Conservation (phyloP, 306 rosid species). For the Bauhinia variegata region DNA sequence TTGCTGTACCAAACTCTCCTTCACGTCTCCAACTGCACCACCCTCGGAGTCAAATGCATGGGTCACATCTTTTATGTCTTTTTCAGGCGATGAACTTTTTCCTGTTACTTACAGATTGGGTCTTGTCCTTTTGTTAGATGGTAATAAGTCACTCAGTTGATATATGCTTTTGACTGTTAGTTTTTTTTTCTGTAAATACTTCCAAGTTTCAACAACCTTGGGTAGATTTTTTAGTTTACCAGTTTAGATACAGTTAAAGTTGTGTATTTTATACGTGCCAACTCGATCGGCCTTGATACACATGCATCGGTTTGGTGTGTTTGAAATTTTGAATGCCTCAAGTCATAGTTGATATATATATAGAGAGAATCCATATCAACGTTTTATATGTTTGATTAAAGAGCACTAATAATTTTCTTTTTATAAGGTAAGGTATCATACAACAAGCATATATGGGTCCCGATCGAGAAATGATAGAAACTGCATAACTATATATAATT, state of each 20-base stretch:
- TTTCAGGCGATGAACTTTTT: constrained; percentile 43
- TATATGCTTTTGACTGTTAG: too few relatives aligned
- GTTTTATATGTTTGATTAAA: too few relatives aligned
- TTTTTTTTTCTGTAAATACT: constrained; percentile 31
- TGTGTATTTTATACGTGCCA: constrained; percentile 41
- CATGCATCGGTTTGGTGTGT: constrained; percentile 23
- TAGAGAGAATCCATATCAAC: too few relatives aligned
- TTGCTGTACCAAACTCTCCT: constrained; percentile 70
- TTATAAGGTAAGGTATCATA: too few relatives aligned
- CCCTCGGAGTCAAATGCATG: constrained; percentile 56
- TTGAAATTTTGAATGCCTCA: background rate
- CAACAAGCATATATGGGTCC: too few relatives aligned
- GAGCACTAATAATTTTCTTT: too few relatives aligned
- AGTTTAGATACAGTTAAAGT: constrained; percentile 42
- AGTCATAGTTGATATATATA: too few relatives aligned
- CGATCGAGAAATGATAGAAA: too few relatives aligned
- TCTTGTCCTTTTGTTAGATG: too few relatives aligned
- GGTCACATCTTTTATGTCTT: constrained; percentile 54
- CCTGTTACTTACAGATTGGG: constrained; percentile 15
- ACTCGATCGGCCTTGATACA: constrained; percentile 27
- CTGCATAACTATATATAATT: too few relatives aligned
- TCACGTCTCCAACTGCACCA: constrained; percentile 79
- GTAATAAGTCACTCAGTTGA: too few relatives aligned
- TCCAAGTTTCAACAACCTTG: constrained; percentile 47
- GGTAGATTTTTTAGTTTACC: constrained; percentile 45